phyloP scores from a whole-genome alignment of 139 green algal genomes.

The Tetraselmis striata region DNA sequence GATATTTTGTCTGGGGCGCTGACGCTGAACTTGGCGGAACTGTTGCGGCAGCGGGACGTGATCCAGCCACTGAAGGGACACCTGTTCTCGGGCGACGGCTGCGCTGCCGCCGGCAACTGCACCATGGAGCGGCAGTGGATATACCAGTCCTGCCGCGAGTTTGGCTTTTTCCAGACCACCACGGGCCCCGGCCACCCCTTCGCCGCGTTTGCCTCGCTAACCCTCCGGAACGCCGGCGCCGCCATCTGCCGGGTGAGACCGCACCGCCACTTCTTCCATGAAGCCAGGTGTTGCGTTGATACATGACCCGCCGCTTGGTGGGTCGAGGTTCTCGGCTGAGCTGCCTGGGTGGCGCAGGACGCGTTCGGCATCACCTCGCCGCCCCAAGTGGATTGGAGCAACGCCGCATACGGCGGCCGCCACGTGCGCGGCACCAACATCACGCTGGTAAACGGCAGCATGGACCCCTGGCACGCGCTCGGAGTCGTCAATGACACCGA shows the following conservation, averaged over 20 bases:
- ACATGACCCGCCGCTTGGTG: too few species aligned
- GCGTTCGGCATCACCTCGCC: not conserved
- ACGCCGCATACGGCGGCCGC: constrained; percentile 3
- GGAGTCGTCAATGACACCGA: not conserved
- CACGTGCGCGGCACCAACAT: constrained; percentile 5
- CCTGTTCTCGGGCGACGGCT: not conserved
- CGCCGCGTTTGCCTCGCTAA: not conserved
- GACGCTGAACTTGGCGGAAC: too few species aligned
- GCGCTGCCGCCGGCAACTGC: not conserved
- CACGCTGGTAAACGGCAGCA: constrained; percentile 2
- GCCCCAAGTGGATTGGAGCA: not conserved
- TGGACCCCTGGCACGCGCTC: constrained; percentile 9
- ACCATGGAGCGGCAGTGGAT: constrained; percentile 1
- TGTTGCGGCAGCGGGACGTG: not conserved
- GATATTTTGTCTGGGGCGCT: too few species aligned
- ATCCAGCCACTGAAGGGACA: not conserved
- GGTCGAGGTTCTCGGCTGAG: too few species aligned
- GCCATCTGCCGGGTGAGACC: not conserved
- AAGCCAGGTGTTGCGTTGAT: not conserved
- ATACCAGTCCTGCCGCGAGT: constrained; percentile 9
- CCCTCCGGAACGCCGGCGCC: not conserved
- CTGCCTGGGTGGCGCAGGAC: too few species aligned
- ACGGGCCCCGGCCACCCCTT: not conserved
- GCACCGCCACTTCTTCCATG: not conserved
- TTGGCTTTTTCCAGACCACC: constrained; percentile 10